Evolutionary conservation across 1,284 basidiomycete species (phyloP), one percentile per base, ranked within the genome.

Genomic region (Chiua sp.): DNA sequence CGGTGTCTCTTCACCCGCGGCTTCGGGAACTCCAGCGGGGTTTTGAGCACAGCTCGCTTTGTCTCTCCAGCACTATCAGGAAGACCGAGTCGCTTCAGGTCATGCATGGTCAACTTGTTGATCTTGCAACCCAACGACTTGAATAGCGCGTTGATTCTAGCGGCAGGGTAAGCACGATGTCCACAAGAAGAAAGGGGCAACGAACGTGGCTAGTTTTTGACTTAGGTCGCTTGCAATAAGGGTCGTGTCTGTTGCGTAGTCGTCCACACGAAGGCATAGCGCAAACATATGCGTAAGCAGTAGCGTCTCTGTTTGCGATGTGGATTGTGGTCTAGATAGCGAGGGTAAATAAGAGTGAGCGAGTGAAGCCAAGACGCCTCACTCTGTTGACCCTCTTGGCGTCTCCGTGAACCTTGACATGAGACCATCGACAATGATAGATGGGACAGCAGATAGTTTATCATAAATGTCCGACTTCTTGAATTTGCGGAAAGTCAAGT

Each of bases 1-100:
- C 18, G 37, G 4, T 13, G 69, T 53, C 61, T 61, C 50, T 67
- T 73, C 13, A 50, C 32, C 13, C 79, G 75, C 23, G 79, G 77
- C 70, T 90, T 91, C 1, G 94, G 94, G 77, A 95, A 96, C 63
- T 84, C 81, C 8, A 96, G 80, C 3, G 94, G 94, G 3, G 87
- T 83, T 55, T 79, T 85, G 55, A 97, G 80, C 1, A 89, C 78
- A 0, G 93, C 94, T 57, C 88, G 82, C 68, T 90, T 92, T 46
- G 78, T 80, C 47, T 82, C 79, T 33, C 80, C 83, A 0, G 84
- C 84, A 51, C 75, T 79, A 57, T 88, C 85, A 0, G 87, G 82
- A 16, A 91, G 71, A 10, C 91, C 91, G 47, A 90, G 78, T 61
- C 81, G 79, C 63, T 86, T 86, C 22, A 92, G 81, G 63, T 96